Percentiles rank a stretch among this genome's conserved stretches.
Conservation (phyloP, 2,329 filamentous ascomycete genomes). For the Fusarium coicis region DNA sequence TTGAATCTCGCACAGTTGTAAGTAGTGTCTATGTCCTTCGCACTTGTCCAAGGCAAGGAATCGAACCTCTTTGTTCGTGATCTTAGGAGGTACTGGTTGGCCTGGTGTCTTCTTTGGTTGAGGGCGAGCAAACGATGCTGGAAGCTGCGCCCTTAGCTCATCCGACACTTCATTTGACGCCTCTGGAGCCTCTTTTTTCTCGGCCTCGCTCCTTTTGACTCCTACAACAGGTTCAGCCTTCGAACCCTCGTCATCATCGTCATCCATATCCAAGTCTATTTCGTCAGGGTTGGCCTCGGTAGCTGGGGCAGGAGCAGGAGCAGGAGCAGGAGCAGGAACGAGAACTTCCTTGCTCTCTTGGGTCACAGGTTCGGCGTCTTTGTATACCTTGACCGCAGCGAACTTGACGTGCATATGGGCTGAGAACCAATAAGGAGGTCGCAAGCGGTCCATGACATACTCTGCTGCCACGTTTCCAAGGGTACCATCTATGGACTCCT, state of each 20-base stretch:
- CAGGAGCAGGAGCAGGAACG: neutral
- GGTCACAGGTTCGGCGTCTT: conserved; percentile 49
- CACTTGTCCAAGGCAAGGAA: conserved; percentile 96
- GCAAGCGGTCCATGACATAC: conserved; percentile 81
- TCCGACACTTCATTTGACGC: conserved; percentile 61
- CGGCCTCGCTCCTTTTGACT: neutral
- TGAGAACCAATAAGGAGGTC: conserved; percentile 90
- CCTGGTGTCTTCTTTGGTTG: conserved; percentile 57
- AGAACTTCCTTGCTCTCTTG: conserved; percentile 22
- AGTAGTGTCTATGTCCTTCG: conserved; percentile 79
- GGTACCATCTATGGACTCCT: conserved; percentile 78
- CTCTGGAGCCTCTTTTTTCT: conserved; percentile 18
- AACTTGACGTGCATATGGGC: conserved; percentile 95
- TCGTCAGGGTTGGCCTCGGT: conserved; percentile 69
- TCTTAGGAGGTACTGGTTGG: conserved; percentile 74
- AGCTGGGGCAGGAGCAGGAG: neutral
- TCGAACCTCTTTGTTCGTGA: conserved; percentile 80
- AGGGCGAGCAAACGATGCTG: conserved; percentile 74
- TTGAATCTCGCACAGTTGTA: conserved; percentile 78
- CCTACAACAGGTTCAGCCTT: neutral
- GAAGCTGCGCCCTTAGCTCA: conserved; percentile 77
- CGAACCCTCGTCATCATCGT: conserved; percentile 53
- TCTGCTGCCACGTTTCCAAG: conserved; percentile 84
- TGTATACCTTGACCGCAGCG: conserved; percentile 72
- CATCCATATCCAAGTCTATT: conserved; percentile 75